A percentile compares a stretch with the other conserved stretches of the same genome.
These are phyloP conservation scores for Eustoma russellianum DNA, from an alignment of 257 asterid species.

Conservation along the genomic window DNA sequence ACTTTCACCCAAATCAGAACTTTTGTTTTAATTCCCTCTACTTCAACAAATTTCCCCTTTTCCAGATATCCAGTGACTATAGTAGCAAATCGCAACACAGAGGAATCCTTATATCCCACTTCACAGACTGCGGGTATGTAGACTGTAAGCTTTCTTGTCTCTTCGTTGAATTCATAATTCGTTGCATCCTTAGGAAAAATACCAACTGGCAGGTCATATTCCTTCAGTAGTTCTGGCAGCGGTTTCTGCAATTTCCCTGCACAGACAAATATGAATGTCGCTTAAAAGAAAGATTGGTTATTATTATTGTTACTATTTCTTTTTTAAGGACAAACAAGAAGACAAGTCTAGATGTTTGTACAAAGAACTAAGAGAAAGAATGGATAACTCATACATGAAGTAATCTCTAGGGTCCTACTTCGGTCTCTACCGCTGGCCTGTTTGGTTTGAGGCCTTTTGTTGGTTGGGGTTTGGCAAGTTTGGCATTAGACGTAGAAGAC, in stretches of 20 bases:
- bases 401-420: too few relatives aligned
- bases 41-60: slow-evolving; percentile 57
- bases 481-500: too few relatives aligned
- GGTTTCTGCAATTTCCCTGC: slow-evolving; percentile 72
- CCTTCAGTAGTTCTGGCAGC: slow-evolving; percentile 55
- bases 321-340: neutral
- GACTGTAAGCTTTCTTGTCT: slow-evolving; percentile 49
- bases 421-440: too few relatives aligned
- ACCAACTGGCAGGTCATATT: slow-evolving; percentile 58
- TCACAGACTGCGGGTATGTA: slow-evolving; percentile 52
- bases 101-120: slow-evolving; percentile 60
- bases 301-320: neutral
- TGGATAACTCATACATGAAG: too few relatives aligned
- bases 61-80: slow-evolving; percentile 50
- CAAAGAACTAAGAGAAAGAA: neutral
- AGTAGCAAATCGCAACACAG: slow-evolving; percentile 46
- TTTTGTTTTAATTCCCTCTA: slow-evolving; percentile 83
- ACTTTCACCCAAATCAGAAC: slow-evolving; percentile 66
- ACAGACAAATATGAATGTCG: neutral
- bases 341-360: neutral
- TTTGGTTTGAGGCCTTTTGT: too few relatives aligned
- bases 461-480: too few relatives aligned
- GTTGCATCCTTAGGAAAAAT: slow-evolving; percentile 73
- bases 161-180: slow-evolving; percentile 73
- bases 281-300: too few relatives aligned